Evolutionary conservation across 352 stramenopile genomes (phyloP), one percentile per base, ranked within the genome.

Genomic region (Phytophthora agathidicida): DNA sequence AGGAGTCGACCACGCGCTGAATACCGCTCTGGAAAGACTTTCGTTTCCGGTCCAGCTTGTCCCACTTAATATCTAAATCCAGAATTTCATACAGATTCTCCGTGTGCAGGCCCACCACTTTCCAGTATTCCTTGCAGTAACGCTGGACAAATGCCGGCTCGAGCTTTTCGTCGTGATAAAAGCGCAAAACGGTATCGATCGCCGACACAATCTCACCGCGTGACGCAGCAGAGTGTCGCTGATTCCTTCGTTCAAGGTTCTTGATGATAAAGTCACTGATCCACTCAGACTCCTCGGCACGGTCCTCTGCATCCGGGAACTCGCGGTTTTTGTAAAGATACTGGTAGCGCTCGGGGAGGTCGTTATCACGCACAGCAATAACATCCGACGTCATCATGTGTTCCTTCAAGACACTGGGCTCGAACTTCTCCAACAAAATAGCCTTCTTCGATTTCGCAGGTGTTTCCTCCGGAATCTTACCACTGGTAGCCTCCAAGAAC

Each of bases 121-220:
- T 94, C 86, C 86, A 96, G 44, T 91, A 96, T 32, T 96, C 88
- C 62, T 96, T 96, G 68, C 73, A 94, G 64, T 96, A 96, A n/a
- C 86, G 79, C 62, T 95, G 86, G 6, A 96, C 88, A 60, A 94
- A 96, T 8, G 86, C 73, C 4, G 88, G 88, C 53, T 96, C 88
- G 2, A 96, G 64, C 32, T 95, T 94, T 39, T 96, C 88, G 22
- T 95, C 86, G 47, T 96, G 88, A 30, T 96, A 96, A 35, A 95
- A 96, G 8, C 85, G 83, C 42, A 96, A 62, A 3, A 96, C 86
- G 11, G 73, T 94, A 51, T 96, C 88, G 52, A 96, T 95, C 1
- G 88, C 88, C 7, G 86, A 94, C 52, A 96, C 86, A 41, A 95
- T 89, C 54, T 95, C 83, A 16, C 88, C 86, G 5, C 83, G 79